Evolutionary conservation across 352 stramenopile species (phyloP).

Genomic region (Peronospora farinosa): DNA sequence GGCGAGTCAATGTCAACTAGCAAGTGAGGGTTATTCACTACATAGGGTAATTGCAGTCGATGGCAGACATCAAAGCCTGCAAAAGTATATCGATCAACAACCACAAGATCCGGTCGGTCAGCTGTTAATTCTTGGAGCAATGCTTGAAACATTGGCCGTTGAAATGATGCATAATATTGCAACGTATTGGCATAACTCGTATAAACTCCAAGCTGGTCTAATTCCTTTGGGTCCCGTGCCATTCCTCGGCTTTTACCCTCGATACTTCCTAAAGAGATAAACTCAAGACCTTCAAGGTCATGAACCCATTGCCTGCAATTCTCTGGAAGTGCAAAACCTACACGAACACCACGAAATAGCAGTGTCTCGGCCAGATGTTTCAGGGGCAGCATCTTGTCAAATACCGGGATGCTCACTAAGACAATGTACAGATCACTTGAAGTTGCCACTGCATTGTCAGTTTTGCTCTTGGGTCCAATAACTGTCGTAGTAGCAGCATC

Average conservation of each 20-base stretch:
- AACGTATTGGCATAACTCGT: constrained; percentile 61
- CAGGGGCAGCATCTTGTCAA: constrained; percentile 78
- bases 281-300: constrained; percentile 70
- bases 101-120: constrained; percentile 57
- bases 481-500: constrained; percentile 8
- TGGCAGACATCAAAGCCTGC: constrained; percentile 67
- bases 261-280: constrained; percentile 72
- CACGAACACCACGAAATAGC: constrained; percentile 60
- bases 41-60: constrained; percentile 57
- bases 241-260: constrained; percentile 30
- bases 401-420: constrained; percentile 76
- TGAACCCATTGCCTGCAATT: constrained; percentile 73
- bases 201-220: constrained; percentile 44
- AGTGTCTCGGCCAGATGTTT: constrained; percentile 73
- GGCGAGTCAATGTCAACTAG: constrained; percentile 83
- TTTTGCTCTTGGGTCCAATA: constrained; percentile 9
- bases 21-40: constrained; percentile 77
- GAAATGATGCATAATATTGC: constrained; percentile 72
- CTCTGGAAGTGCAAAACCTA: constrained; percentile 77
- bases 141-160: constrained; percentile 61
- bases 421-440: constrained; percentile 63
- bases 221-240: constrained; percentile 26
- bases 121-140: constrained; percentile 58
- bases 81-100: constrained; percentile 82
- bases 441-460: constrained; percentile 1